Base-by-base conservation (phyloP, 768 basidiomycete species). In the Paxillus ammoniavirescens region DNA sequence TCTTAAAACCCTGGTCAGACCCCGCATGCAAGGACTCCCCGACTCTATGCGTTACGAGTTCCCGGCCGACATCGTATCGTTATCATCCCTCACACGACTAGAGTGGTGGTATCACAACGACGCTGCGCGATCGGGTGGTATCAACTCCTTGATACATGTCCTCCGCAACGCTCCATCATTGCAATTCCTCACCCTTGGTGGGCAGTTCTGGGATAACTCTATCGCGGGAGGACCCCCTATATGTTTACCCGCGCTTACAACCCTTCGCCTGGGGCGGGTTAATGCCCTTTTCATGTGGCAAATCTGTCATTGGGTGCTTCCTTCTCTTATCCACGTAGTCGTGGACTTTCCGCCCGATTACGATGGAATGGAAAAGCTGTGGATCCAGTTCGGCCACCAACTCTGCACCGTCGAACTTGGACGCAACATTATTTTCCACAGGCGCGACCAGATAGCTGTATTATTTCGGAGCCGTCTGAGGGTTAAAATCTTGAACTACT, bases 101-200 rank as follows among this genome's bases (percentile, higher is more conserved):
- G 85, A 87, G 46, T 88, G 85, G 84, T 87, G 83, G 82, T 78
- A 86, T 61, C 65, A 80, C 58, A 71, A 66, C 55, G 64, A 68
- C 64, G 85, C 86, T 18, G 79, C 82, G 37, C 76, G 81, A 42
- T 75, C 82, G 15, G 85, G 85, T 2, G 86, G 86, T 6, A 82
- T 87, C 55, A 87, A 88, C 66, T 82, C 79, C 7, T 70, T 89
- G 40, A 61, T 64, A 2, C 68, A 77, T 48, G 81, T 85, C 54
- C 75, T 89, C 23, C 69, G 65, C 8, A 70, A 67, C 43, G 65
- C 84, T 4, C 83, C 86, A 7, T 81, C 79, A 53, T 62, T 88
- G 45, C 73, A 76, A 46, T 86, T 81, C 60, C 80, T 88, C 48
- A 73, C 80, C 54, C 65, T 87, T 18, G 81, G 80, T 21, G 83